These are phyloP conservation scores for Hypoxylon sp. DNA, from an alignment of 2,329 filamentous ascomycete species.

Conservation along the genomic window DNA sequence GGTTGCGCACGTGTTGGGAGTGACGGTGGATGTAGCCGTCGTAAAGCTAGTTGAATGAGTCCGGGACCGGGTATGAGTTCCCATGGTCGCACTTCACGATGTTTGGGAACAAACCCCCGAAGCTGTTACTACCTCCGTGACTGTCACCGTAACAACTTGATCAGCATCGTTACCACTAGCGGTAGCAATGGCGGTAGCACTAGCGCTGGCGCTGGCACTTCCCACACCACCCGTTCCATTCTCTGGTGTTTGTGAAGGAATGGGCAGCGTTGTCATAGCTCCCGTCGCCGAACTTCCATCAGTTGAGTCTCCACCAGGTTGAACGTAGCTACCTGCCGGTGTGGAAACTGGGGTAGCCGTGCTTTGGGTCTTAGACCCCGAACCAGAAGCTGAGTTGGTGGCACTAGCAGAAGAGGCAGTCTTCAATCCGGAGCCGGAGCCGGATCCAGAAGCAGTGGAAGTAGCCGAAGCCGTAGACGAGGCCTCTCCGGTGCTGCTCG, in stretches of 20 bases:
- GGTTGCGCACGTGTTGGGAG: constrained; percentile 13
- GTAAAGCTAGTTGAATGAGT: constrained; percentile 29
- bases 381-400: neutral
- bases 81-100: constrained; percentile 35
- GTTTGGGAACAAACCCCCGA: constrained; percentile 39
- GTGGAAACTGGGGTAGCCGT: constrained; percentile 19
- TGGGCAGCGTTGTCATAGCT: constrained; percentile 29
- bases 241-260: constrained; percentile 24
- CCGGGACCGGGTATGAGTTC: constrained; percentile 14
- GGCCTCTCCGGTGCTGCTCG: constrained; percentile 17
- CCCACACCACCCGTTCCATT: constrained; percentile 8
- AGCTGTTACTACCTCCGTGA: constrained; percentile 45
- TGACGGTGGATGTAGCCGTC: constrained; percentile 20
- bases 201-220: constrained; percentile 7
- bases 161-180: constrained; percentile 21
- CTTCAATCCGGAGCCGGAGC: constrained; percentile 15
- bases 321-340: constrained; percentile 38
- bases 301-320: constrained; percentile 35
- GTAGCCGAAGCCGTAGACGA: constrained; percentile 19
- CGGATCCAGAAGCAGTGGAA: constrained; percentile 13
- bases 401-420: constrained; percentile 8
- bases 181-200: neutral
- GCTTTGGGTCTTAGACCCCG: constrained; percentile 20
- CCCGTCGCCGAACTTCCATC: constrained; percentile 8
- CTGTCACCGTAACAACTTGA: constrained; percentile 39